Percentiles rank a stretch among this genome's conserved stretches.
Conservation (phyloP, 2,329 filamentous ascomycete species). For the Apiospora arundinis region DNA sequence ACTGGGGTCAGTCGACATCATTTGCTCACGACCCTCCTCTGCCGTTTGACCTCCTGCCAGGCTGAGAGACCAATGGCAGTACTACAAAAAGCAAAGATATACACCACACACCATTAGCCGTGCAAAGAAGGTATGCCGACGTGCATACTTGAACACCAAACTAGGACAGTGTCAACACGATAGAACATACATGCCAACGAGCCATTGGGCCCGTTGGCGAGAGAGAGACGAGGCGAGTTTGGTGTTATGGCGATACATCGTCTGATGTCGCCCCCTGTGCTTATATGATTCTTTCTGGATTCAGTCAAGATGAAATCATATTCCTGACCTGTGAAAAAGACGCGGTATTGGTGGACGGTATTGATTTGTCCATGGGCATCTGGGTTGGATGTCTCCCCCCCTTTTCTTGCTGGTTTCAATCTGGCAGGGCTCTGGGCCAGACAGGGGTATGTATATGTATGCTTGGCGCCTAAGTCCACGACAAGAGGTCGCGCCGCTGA, state of each 20-base stretch:
- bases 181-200: not conserved
- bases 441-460: not conserved
- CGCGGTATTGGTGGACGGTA: not conserved
- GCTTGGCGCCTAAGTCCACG: not conserved
- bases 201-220: not conserved
- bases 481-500: too few species aligned
- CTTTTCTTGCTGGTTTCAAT: not conserved
- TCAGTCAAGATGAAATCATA: not conserved
- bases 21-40: not conserved
- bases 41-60: not conserved
- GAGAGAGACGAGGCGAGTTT: not conserved
- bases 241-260: too few species aligned
- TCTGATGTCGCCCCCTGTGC: too few species aligned
- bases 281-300: not conserved
- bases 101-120: not conserved
- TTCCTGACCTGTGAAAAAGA: not conserved
- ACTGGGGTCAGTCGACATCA: not conserved
- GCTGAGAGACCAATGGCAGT: not conserved
- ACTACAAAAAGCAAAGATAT: not conserved
- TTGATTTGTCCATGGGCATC: not conserved
- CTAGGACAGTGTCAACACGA: not conserved
- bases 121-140: not conserved
- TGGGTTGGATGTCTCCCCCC: not conserved
- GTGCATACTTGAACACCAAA: not conserved
- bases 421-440: not conserved